These are phyloP conservation scores for Pichia californica DNA, from an alignment of 805 yeast species.

Conservation along the genomic window DNA sequence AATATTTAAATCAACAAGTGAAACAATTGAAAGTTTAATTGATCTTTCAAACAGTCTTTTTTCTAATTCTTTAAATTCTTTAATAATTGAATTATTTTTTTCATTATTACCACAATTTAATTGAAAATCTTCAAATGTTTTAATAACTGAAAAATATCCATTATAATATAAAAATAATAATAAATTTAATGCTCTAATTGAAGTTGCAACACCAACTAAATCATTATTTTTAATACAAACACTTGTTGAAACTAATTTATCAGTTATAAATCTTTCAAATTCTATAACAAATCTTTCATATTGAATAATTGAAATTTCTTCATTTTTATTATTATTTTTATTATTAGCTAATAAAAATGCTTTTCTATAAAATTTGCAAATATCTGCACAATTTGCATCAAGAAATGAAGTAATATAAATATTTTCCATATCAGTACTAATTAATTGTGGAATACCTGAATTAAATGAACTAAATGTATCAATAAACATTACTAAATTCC, in stretches of 20 bases:
- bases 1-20: constrained; percentile 17
- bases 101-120: not conserved
- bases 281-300: constrained; percentile 17
- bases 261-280: constrained; percentile 15
- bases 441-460: constrained; percentile 20
- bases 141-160: constrained; percentile 9
- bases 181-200: constrained; percentile 14
- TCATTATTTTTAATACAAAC: constrained; percentile 6
- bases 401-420: constrained; percentile 6
- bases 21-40: constrained; percentile 14
- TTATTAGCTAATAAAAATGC: constrained; percentile 10
- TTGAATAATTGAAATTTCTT: constrained; percentile 8
- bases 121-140: constrained; percentile 3
- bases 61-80: constrained; percentile 13
- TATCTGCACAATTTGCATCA: constrained; percentile 2
- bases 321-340: not conserved
- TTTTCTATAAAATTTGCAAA: constrained; percentile 11
- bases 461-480: constrained; percentile 20
- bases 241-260: constrained; percentile 7
- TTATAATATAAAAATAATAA: constrained; percentile 19
- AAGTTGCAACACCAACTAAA: constrained; percentile 5
- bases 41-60: constrained; percentile 15
- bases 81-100: constrained; percentile 2
- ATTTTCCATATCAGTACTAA: constrained; percentile 6
- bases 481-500: constrained; percentile 16